Evolutionary conservation across 371 early-diverging fungal genomes (phyloP), one percentile per base, ranked within the genome.

Genomic region (Nematocida sp.): DNA sequence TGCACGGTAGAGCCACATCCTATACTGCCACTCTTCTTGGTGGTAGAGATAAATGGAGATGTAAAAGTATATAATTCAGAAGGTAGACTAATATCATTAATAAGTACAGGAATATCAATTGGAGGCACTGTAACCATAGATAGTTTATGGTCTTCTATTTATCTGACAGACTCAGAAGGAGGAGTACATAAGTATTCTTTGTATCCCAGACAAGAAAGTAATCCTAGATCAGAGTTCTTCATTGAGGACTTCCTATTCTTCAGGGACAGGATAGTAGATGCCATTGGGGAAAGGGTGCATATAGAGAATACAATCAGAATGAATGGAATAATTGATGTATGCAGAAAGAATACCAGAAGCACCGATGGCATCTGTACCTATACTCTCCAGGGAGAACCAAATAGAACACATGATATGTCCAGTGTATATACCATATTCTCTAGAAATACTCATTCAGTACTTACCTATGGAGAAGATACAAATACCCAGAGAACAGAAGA

Each of bases 161-260:
- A 55, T 51, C 27, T 70, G 5, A 55, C 74, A 35, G 74, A 70
- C 23, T 35, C 51, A 11, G 74, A 70, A 9, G 74, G 74, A n/a
- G 17, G 25, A 23, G 21, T 70, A 3, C 31, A 60, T 34, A 57
- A 55, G 31, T 70, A 57, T 34, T 31, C 67, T 46, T 45, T 61
- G 23, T 41, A 27, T 7, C 32, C 38, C 46, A 2, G 53, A 45
- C 17, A 34, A 27, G 21, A 7, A 23, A 15, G 5, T 21, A 40
- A 13, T 19, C 43, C 43, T 5, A 51, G 21, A 11, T 61, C 61
- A 11, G 74, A 70, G 74, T 70, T 38, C 38, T 31, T 49, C 31
- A 23, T 25, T 3, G 49, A 57, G 25, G 74, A 70, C 49, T 61
- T 70, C 49, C 23, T 40, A 38, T 49, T 43, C 13, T 31, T 38